phyloP scores from a whole-genome alignment of 345 rosid species.

The Syzygium oleosum region DNA sequence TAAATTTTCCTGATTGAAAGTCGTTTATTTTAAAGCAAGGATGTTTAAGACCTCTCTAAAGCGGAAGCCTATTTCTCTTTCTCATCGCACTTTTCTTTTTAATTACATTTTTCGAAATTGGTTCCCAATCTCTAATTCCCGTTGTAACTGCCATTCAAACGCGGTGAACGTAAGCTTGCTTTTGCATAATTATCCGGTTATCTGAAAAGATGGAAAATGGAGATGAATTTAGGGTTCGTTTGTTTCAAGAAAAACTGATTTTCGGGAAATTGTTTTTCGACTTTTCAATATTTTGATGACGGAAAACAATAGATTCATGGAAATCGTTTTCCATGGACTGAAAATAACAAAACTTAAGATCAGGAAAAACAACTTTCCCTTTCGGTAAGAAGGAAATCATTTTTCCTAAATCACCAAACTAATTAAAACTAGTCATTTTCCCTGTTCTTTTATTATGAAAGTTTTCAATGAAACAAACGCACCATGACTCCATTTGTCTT shows the following conservation, averaged over 20 bases:
- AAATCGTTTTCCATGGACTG: too few relatives aligned
- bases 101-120: background rate
- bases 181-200: background rate
- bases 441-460: too few relatives aligned
- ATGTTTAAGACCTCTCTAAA: background rate
- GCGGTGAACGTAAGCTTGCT: background rate
- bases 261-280: background rate
- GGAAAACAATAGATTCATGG: too few relatives aligned
- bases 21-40: background rate
- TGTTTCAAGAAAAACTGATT: background rate
- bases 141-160: background rate
- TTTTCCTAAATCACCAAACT: too few relatives aligned
- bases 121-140: background rate
- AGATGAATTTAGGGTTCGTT: background rate
- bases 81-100: background rate
- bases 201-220: background rate
- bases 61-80: background rate
- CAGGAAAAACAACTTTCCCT: too few relatives aligned
- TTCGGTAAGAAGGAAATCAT: too few relatives aligned
- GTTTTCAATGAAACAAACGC: too few relatives aligned
- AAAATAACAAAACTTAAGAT: too few relatives aligned
- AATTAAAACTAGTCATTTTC: too few relatives aligned
- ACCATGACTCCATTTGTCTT: too few relatives aligned
- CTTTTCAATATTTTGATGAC: too few relatives aligned
- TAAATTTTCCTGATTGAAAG: background rate